Base-by-base conservation (phyloP, 1,284 basidiomycete genomes). In the Apiotrichum sp. region DNA sequence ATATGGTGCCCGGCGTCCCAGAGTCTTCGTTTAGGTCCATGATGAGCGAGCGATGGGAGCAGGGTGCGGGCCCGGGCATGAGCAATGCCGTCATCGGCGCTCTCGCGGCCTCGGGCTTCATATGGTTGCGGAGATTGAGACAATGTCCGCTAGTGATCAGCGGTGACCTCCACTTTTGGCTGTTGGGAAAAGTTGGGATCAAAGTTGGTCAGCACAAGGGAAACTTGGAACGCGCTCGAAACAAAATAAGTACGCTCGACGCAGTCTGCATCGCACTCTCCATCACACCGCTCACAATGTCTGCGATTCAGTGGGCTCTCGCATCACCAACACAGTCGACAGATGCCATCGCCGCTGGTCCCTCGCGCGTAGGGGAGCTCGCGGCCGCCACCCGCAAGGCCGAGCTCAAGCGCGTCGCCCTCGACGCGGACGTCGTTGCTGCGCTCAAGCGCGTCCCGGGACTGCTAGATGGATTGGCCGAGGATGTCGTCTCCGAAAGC, bases 331-430 rank as follows among this genome's bases (percentile, higher is more conserved):
- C 42, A 35, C 13, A 35, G 11, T 4, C 16, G 38, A 3, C 40
- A 41, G 40, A 16, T 41, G 11, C 10, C 40, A 16, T 11, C 40
- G 10, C 13, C 3, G 58, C 13, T 38, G 62, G 39, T 58, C 60
- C 5, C n/a, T 48, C 10, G 6, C 47, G n/a, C 41, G 59, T 11
- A 4, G 45, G 49, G n/a, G 65, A 66, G 34, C 69, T 71, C 44
- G 68, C 66, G 6, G 41, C 46, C 16, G 52, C 61, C 6, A 62
- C 74, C 4, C 64, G 66, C 47, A 56, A 71, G 29, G 75, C 75
- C 35, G 72, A 77, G 50, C 77, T 75, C 65, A 66, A 67, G 29
- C 33, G 47, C 2, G 65, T 76, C 46, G 62, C 77, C 9, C 52
- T 64, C 1, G 69, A 69, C 22, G 31, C 57, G 4, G 56, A 71